phyloP scores from a whole-genome alignment of 202 grass and related monocot genomes.

The Panicum virgatum region DNA sequence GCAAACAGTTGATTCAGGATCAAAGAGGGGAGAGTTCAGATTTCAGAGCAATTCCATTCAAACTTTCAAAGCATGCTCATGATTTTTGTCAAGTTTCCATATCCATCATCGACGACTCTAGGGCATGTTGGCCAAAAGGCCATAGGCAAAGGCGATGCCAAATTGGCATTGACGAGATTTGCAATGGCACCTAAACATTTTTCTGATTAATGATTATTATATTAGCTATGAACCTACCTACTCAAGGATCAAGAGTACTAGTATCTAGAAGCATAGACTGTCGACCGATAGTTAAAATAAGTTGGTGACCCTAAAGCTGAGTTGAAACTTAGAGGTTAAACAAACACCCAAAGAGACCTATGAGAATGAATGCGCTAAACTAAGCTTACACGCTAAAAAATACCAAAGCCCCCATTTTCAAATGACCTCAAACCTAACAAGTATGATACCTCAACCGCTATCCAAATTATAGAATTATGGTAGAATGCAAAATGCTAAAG shows the following conservation, averaged over 20 bases:
- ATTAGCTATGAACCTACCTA: not conserved
- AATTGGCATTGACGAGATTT: not conserved
- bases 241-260: not conserved
- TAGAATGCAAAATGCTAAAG: not conserved
- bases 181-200: not conserved
- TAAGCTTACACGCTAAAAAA: not conserved
- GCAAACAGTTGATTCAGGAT: not conserved
- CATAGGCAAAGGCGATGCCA: too few relatives aligned
- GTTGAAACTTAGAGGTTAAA: not conserved
- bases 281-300: not conserved
- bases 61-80: too few relatives aligned
- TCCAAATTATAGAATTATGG: not conserved
- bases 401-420: not conserved
- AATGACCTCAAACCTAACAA: not conserved
- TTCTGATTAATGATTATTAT: not conserved
- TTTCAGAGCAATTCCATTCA: not conserved
- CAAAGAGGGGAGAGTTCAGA: not conserved
- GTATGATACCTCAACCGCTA: not conserved
- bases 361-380: not conserved
- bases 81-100: too few relatives aligned
- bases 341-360: not conserved
- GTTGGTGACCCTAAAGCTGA: not conserved
- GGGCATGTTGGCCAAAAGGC: not conserved
- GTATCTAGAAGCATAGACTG: not conserved
- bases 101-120: not conserved